These are phyloP conservation scores for Lenzites betulinus DNA, from an alignment of 768 basidiomycete species.

Conservation along the genomic window DNA sequence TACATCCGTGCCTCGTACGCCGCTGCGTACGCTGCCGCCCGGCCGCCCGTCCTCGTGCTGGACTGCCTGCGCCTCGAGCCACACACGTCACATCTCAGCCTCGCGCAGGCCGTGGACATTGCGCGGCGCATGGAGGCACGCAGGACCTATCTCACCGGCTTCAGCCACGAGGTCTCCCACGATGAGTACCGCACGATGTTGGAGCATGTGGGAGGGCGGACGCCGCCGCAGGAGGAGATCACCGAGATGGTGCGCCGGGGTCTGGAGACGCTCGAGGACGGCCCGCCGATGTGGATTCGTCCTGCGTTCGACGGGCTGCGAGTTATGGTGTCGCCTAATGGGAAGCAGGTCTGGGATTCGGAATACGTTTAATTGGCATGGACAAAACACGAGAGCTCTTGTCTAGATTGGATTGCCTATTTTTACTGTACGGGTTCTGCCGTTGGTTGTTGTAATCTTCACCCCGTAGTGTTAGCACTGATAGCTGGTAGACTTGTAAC, in stretches of 20 bases:
- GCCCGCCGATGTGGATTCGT: conserved; percentile 57
- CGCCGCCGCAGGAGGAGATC: conserved; percentile 25
- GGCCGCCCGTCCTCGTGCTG: conserved; percentile 63
- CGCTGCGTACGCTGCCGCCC: conserved; percentile 28
- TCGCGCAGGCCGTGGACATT: conserved; percentile 59
- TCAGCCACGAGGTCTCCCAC: conserved; percentile 76
- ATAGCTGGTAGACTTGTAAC: conserved; percentile 6
- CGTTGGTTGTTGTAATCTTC: neutral
- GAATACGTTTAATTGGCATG: conserved; percentile 41
- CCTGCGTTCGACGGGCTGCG: conserved; percentile 78
- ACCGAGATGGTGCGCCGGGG: conserved; percentile 43
- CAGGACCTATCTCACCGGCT: conserved; percentile 74
- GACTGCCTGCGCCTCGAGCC: conserved; percentile 70
- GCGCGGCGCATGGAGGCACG: conserved; percentile 58
- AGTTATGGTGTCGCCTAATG: conserved; percentile 46
- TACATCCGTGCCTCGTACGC: conserved; percentile 37
- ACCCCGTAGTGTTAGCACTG: neutral
- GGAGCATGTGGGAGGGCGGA: conserved; percentile 46
- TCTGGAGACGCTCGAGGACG: conserved; percentile 49
- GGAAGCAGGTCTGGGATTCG: conserved; percentile 48
- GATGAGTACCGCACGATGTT: conserved; percentile 74
- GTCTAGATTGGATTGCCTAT: neutral
- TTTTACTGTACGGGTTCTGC: neutral
- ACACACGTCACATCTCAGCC: conserved; percentile 81
- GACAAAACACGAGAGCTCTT: neutral